Conservation (phyloP, 2,329 filamentous ascomycete genomes). For the Immersiporthe knoxdaviesiana region DNA sequence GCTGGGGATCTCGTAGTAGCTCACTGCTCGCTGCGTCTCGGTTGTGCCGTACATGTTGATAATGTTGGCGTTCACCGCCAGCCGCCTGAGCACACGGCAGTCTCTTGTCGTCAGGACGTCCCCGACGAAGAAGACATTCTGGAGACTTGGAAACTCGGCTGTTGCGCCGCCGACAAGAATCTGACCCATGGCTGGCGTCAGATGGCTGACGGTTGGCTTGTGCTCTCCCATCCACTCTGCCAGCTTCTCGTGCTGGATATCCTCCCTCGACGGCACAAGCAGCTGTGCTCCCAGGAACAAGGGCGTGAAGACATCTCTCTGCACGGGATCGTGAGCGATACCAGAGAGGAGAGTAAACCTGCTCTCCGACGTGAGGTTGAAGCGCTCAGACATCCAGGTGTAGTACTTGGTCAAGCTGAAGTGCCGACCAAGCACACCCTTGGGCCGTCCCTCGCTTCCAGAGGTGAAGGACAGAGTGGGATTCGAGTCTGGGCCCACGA, state of each 20-base stretch:
- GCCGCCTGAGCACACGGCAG: conserved; percentile 72
- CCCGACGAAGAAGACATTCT: conserved; percentile 86
- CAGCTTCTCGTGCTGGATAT: conserved; percentile 83
- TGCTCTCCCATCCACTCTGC: conserved; percentile 86
- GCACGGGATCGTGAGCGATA: conserved; percentile 75
- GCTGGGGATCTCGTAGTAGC: conserved; percentile 78
- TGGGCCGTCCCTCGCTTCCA: conserved; percentile 50
- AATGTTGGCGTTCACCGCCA: conserved; percentile 76
- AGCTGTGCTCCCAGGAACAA: conserved; percentile 24
- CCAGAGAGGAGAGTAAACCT: conserved; percentile 83
- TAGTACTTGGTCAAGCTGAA: conserved; percentile 87
- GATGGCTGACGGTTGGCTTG: conserved; percentile 77
- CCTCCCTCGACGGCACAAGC: conserved; percentile 24
- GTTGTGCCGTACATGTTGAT: conserved; percentile 90
- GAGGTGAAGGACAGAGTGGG: conserved; percentile 76
- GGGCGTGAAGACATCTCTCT: conserved; percentile 29
- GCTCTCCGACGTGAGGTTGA: conserved; percentile 49
- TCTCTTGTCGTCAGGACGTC: conserved; percentile 87
- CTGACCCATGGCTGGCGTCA: conserved; percentile 96
- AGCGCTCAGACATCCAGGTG: conserved; percentile 88
- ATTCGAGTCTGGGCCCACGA: conserved; percentile 84
- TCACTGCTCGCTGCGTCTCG: conserved; percentile 80
- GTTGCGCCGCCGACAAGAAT: conserved; percentile 85
- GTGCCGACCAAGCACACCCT: conserved; percentile 82
- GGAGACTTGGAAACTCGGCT: conserved; percentile 75